Base-by-base conservation (phyloP, 495 filamentous ascomycete genomes). In the Aspergillus diversus region DNA sequence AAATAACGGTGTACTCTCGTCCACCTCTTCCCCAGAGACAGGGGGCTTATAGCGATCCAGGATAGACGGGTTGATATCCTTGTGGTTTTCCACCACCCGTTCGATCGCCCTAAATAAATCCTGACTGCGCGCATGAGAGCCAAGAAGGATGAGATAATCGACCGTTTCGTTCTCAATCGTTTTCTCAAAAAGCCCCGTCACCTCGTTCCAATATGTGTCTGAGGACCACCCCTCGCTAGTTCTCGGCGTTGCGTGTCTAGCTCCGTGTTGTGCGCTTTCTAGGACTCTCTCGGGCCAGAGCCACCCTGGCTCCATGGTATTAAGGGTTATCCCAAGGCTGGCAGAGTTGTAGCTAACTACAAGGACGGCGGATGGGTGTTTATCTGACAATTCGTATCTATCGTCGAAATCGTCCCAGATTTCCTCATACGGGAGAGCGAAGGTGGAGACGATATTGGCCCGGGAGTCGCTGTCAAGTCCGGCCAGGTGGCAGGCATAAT, bases 331-430 rank as follows among this genome's bases (percentile, higher is more conserved):
- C 16, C 48, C 49, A 8, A 61, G 59, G 46, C 59, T 61, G 3
- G 59, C 59, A 5, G 59, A 7, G 16, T 61, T 61, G 31, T 43
- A 61, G 35, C 59, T 61, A 33, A 54, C 46, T 2, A 17, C 21
- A 5, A 61, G 49, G 15, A 54, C 35, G 34, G 33, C 50, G 3
- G 27, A 46, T 6, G 49, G 59, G 16, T 61, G 54, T 34, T 27
- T 12, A 54, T 12, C 46, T 31, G 35, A 31, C 35, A 39, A 53
- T 61, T 33, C 46, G 33, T 12, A 49, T 13, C 54, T 49, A 47
- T 54, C 21, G 7, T 34, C 48, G 17, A 34, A 21, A 32, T 49
- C 59, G 46, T 54, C 1, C 59, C 59, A 61, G 15, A 53, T 16
- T 33, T 52, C 33, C 17, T 61, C 35, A 27, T 54, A 46, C 21